Conservation (phyloP, 495 filamentous ascomycete genomes). For the Tricharina praecox region DNA sequence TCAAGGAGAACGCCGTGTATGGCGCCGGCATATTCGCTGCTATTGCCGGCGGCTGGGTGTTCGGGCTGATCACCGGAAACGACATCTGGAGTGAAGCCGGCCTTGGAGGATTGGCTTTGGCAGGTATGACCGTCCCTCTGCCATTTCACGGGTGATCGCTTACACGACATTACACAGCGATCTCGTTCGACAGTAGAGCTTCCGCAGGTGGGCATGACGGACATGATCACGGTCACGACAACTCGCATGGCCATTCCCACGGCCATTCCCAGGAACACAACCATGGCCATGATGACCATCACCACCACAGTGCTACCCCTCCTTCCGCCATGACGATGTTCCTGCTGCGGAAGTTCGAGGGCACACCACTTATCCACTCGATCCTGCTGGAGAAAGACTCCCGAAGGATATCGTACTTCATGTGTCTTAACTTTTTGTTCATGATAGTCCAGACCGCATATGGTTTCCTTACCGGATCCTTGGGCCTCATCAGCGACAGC, state of each 20-base stretch:
- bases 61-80: constrained; percentile 2
- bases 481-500: constrained; percentile 87
- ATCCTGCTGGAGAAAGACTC: constrained; percentile 88
- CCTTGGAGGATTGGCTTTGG: constrained; percentile 13
- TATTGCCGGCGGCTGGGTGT: constrained; percentile 9
- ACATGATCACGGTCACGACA: constrained; percentile 20
- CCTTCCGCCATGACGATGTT: constrained; percentile 24
- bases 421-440: constrained; percentile 79
- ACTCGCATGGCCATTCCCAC: constrained; percentile 29
- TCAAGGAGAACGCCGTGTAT: constrained; percentile 11
- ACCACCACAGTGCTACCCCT: neutral
- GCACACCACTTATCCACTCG: constrained; percentile 59
- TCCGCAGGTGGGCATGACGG: constrained; percentile 12
- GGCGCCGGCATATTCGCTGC: constrained; percentile 11
- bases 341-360: constrained; percentile 37
- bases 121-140: constrained; percentile 7
- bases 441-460: constrained; percentile 93
- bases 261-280: constrained; percentile 26
- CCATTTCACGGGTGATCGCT: neutral
- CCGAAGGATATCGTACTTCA: constrained; percentile 92
- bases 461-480: constrained; percentile 76
- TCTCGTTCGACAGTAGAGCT: constrained; percentile 11
- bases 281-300: constrained; percentile 16
- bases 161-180: neutral
- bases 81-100: constrained; percentile 9